Evolutionary conservation across 169 alveolate genomes (phyloP).

Genomic region (Besnoitia besnoiti): DNA sequence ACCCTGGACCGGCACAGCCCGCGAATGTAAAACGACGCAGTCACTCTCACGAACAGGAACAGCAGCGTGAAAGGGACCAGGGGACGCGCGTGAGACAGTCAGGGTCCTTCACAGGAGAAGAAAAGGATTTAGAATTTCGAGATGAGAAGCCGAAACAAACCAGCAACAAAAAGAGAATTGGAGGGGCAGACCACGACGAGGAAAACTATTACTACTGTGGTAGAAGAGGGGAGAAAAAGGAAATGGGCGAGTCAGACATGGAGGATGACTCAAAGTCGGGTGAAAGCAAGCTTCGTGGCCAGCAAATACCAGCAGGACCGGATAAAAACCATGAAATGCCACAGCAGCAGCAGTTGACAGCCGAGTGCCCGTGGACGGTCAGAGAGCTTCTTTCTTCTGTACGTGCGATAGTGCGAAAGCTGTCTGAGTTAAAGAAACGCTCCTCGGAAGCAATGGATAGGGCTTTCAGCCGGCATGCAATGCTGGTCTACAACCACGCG

Average conservation of each 20-base stretch:
- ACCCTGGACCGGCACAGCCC: no score
- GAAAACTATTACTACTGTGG: neutral
- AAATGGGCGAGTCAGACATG: neutral
- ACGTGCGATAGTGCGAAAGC: neutral
- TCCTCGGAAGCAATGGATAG: constrained; percentile 30
- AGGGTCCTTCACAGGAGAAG: neutral
- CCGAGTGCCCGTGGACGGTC: neutral
- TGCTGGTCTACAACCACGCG: constrained; percentile 50
- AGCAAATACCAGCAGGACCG: neutral
- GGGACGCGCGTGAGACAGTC: neutral
- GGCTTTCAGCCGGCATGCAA: constrained; percentile 42
- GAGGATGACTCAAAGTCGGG: neutral
- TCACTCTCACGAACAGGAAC: neutral
- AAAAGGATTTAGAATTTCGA: neutral
- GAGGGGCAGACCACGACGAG: neutral
- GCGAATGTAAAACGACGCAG: neutral
- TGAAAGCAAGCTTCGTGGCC: neutral
- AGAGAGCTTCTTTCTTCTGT: neutral
- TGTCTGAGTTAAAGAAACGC: constrained; percentile 18
- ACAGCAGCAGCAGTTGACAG: neutral
- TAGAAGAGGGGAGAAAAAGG: neutral
- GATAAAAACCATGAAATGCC: neutral
- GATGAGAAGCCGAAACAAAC: neutral
- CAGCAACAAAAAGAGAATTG: neutral
- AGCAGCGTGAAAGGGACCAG: neutral